A percentile compares a stretch with the other conserved stretches of the same genome.
These are phyloP conservation scores for Mrakia gelida DNA, from an alignment of 768 basidiomycete genomes.

Conservation along the genomic window DNA sequence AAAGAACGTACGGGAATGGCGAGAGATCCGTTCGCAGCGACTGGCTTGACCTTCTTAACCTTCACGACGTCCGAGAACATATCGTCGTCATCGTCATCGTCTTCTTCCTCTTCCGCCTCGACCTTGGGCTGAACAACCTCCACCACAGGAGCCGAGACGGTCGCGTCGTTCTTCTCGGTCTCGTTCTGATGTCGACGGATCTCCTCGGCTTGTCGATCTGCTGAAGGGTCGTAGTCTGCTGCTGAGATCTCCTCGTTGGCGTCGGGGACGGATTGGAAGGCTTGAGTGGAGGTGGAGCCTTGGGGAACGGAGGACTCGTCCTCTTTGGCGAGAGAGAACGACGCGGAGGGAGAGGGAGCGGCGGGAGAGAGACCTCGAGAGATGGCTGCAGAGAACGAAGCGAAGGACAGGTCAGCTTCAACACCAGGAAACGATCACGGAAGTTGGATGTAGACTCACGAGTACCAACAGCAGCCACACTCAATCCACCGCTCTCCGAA, in stretches of 20 bases:
- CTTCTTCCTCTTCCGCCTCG: conserved; percentile 51
- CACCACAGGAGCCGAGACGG: conserved; percentile 1
- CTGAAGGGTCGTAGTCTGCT: conserved; percentile 83
- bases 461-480: background rate
- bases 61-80: conserved; percentile 74
- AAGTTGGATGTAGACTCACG: background rate
- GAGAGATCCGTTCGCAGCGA: conserved; percentile 43
- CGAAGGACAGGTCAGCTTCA: background rate
- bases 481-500: background rate
- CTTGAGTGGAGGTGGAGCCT: background rate
- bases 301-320: conserved; percentile 10
- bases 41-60: conserved; percentile 48
- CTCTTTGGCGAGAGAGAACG: conserved; percentile 19
- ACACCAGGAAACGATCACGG: background rate
- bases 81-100: conserved; percentile 85
- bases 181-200: conserved; percentile 58
- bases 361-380: background rate
- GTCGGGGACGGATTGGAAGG: conserved; percentile 19
- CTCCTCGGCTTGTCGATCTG: conserved; percentile 81
- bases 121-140: conserved; percentile 39
- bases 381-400: background rate
- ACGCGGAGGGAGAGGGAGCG: background rate
- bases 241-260: conserved; percentile 70
- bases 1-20: conserved; percentile 40
- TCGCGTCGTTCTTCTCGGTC: conserved; percentile 32